phyloP scores from a whole-genome alignment of 768 basidiomycete species.

The Russula emetica region DNA sequence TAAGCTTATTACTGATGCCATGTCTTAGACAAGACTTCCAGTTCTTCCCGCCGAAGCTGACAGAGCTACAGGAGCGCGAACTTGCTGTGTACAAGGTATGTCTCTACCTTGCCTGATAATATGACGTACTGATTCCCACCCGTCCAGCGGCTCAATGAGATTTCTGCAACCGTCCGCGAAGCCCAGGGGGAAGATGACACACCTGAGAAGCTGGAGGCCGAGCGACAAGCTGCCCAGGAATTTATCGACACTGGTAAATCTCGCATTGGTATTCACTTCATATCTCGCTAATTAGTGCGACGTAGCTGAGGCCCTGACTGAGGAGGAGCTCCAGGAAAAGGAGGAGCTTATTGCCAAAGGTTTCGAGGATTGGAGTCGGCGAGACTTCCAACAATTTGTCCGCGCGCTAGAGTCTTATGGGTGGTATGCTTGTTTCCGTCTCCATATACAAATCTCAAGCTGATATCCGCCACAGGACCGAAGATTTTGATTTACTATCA shows the following conservation, averaged over 20 bases:
- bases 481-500: constrained; percentile 64
- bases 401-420: constrained; percentile 75
- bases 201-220: constrained; percentile 79
- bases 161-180: constrained; percentile 60
- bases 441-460: not conserved
- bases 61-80: constrained; percentile 83
- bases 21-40: constrained; percentile 83
- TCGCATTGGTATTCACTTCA: not conserved
- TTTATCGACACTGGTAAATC: constrained; percentile 77
- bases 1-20: not conserved
- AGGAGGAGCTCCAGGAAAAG: constrained; percentile 80
- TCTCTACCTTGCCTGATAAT: not conserved
- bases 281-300: constrained; percentile 1
- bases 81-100: constrained; percentile 71
- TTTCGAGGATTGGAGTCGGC: constrained; percentile 87
- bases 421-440: constrained; percentile 47
- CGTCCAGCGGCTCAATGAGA: constrained; percentile 58
- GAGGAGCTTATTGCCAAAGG: constrained; percentile 72
- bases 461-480: constrained; percentile 44
- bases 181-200: constrained; percentile 68
- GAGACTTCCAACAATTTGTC: constrained; percentile 91
- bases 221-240: constrained; percentile 73
- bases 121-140: constrained; percentile 1
- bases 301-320: constrained; percentile 82
- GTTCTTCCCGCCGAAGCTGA: constrained; percentile 82